Conservation (phyloP, 1,284 basidiomycete species). For the Pseudozyma flocculosa region DNA sequence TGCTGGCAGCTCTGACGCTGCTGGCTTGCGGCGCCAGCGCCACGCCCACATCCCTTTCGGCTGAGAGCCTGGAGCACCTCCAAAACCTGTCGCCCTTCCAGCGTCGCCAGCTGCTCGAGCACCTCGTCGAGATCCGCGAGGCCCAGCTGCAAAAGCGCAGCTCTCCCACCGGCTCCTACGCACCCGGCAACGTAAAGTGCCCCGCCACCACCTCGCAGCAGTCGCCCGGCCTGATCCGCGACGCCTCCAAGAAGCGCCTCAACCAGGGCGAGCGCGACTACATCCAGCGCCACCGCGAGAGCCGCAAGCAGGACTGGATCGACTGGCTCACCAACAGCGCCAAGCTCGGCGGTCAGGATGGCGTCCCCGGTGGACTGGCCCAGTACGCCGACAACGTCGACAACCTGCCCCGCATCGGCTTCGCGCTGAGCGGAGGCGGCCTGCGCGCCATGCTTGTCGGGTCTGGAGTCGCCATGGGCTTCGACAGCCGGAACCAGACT, state of each 20-base stretch:
- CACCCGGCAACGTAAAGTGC: conserved; percentile 43
- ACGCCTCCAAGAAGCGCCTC: conserved; percentile 34
- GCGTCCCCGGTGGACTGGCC: conserved; percentile 36
- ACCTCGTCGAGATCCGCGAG: conserved; percentile 22
- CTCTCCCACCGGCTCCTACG: conserved; percentile 38
- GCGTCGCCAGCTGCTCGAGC: conserved; percentile 9
- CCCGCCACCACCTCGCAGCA: conserved; percentile 31
- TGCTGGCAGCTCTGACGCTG: neutral
- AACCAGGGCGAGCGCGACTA: conserved; percentile 34
- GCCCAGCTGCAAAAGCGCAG: conserved; percentile 22
- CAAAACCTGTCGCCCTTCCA: neutral
- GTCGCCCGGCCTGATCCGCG: conserved; percentile 40
- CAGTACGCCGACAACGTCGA: conserved; percentile 35
- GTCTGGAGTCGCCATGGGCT: conserved; percentile 39
- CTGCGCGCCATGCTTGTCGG: conserved; percentile 61
- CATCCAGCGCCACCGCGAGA: conserved; percentile 25
- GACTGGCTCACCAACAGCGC: conserved; percentile 39
- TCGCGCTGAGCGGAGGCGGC: conserved; percentile 61
- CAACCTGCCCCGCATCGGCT: conserved; percentile 57
- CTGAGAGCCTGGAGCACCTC: neutral
- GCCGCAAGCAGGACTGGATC: conserved; percentile 26
- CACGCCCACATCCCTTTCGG: too few species aligned
- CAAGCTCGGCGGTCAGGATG: conserved; percentile 15
- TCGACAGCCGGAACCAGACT: conserved; percentile 51
- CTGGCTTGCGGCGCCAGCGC: neutral